Conservation (phyloP, 257 asterid species). For the Fraxinus pennsylvanica region DNA sequence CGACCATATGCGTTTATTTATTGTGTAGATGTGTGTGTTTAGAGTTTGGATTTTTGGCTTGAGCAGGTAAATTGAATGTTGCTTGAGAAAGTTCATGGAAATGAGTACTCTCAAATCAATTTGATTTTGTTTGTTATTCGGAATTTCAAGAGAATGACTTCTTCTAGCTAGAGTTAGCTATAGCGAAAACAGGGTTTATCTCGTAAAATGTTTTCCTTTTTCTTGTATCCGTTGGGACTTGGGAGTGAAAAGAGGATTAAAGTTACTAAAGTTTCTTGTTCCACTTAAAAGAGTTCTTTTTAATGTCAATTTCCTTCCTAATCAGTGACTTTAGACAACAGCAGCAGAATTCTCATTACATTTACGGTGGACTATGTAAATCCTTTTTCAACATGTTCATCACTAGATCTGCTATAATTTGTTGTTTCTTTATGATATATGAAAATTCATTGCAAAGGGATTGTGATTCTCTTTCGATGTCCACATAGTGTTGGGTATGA, state of each 20-base stretch:
- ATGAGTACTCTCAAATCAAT: neutral
- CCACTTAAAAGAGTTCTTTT: neutral
- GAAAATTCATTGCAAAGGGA: neutral
- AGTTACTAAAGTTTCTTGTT: conserved; percentile 2
- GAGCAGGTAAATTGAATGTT: conserved; percentile 24
- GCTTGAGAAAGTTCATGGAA: neutral
- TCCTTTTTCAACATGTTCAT: neutral
- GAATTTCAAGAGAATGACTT: conserved; percentile 8
- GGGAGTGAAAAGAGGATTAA: conserved; percentile 7
- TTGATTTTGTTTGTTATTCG: neutral
- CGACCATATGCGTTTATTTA: neutral
- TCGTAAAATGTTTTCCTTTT: neutral
- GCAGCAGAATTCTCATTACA: neutral
- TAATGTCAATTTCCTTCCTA: neutral
- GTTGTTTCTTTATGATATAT: neutral
- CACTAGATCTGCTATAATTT: neutral
- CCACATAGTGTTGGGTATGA: neutral
- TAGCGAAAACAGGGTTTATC: neutral
- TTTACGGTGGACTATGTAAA: neutral
- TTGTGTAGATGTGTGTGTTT: neutral
- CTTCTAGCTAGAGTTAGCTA: neutral
- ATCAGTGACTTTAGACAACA: neutral
- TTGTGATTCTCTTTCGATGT: neutral
- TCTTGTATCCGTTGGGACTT: neutral
- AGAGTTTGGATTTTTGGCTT: conserved; percentile 22